Evolutionary conservation across 345 rosid genomes (phyloP).

Genomic region (Syzygium grande): DNA sequence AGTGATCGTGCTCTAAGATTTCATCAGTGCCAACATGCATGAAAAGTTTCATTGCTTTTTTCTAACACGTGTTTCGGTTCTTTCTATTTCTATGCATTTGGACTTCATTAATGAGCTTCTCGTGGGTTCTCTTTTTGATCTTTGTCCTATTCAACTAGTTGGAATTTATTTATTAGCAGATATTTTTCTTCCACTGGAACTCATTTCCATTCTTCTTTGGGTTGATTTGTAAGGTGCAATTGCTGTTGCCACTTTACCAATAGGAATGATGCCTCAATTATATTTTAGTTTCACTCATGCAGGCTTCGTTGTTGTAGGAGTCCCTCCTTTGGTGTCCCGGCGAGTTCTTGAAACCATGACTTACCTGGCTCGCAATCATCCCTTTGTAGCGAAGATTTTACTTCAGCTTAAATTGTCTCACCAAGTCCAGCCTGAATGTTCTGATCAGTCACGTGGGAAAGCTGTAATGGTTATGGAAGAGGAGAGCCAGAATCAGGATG

Average conservation of each 20-base stretch:
- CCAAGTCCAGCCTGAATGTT: slow-evolving; percentile 22
- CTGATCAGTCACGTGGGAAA: slow-evolving; percentile 56
- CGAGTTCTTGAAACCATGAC: slow-evolving; percentile 87
- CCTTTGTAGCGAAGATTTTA: slow-evolving; percentile 65
- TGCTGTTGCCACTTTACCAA: background rate
- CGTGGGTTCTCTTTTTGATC: background rate
- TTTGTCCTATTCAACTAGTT: background rate
- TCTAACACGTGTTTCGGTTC: background rate
- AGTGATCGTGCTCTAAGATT: background rate
- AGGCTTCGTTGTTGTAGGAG: slow-evolving; percentile 40
- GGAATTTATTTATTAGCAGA: background rate
- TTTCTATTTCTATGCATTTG: background rate
- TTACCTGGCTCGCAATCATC: slow-evolving; percentile 81
- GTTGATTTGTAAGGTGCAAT: background rate
- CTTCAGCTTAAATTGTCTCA: slow-evolving; percentile 59
- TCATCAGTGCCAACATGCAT: background rate
- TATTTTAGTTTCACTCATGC: background rate
- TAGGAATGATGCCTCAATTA: background rate
- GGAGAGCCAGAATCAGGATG: slow-evolving; percentile 34
- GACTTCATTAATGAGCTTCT: background rate
- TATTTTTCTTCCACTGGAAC: background rate
- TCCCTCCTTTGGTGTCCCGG: slow-evolving; percentile 89
- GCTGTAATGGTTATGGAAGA: slow-evolving; percentile 54
- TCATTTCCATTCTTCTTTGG: background rate
- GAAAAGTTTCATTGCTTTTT: background rate